Evolutionary conservation across 139 green algal species (phyloP), one percentile per base, ranked within the genome.

Genomic region (Auxenochlorella pyrenoidosa): DNA sequence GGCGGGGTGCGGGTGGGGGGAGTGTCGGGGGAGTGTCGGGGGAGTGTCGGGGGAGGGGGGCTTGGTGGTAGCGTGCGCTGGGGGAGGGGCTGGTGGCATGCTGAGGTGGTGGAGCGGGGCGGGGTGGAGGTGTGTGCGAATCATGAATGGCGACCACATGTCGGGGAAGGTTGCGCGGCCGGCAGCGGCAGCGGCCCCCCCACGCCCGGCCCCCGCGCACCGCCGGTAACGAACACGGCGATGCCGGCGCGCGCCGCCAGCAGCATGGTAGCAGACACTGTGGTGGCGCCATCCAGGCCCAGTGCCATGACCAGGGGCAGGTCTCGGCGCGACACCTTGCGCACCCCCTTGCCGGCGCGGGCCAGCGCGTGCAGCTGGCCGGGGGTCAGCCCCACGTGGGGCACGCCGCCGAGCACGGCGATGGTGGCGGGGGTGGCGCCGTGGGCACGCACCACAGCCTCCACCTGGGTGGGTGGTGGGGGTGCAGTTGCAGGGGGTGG

Each of bases 201-300:
- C 59, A 40, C 22, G 19, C 51, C 36, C 21, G 13, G 34, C 34
- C 30, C 40, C 13, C 54, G 34, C 58, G 12, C 51, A 76, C 90
- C 95, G 22, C 95, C 95, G 28, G 95, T 98, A 0, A 96, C 95
- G 85, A 98, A 98, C 5, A 97, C 88, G 1, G 26, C 30, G 90
- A 99, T 98, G 75, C 96, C 96, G 6, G 96, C 95, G 24, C 90
- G 65, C 15, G 92, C 84, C 8, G 98, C 97, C 47, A 99, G 93
- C 68, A 98, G 86, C 93, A 98, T 97, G 1, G 98, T 99, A 26
- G 95, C 94, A 0, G 95, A 97, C 21, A 99, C 98, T 3, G 98
- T 99, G 18, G 97, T 99, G 12, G 97, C 96, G 0, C 97, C 97
- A 68, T 98, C 94, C 30, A 91, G 8, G 13, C 88, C 36, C 24